A percentile compares a stretch with the other conserved stretches of the same genome.
Conservation (phyloP, 441 rosid genomes). For the Kokia cookei region DNA sequence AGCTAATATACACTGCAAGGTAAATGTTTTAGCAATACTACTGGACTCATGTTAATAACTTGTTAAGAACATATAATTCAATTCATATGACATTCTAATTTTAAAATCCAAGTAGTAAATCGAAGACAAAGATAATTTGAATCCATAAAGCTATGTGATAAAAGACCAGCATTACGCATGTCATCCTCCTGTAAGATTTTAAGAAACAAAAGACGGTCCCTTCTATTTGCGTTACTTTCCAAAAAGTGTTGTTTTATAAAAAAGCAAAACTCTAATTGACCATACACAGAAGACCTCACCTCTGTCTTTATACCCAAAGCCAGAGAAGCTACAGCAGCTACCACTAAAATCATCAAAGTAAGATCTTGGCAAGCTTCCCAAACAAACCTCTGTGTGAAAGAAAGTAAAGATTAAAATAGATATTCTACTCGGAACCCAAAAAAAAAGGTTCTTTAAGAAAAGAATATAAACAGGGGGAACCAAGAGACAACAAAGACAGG, state of each 20-base stretch:
- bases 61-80: background rate
- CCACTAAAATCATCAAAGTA: constrained; percentile 82
- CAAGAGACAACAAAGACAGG: background rate
- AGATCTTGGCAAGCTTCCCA: constrained; percentile 99
- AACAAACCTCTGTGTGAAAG: constrained; percentile 62
- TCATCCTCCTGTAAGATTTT: background rate
- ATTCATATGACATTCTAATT: background rate
- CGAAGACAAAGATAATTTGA: background rate
- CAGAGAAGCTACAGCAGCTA: constrained; percentile 92
- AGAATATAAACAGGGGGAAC: background rate
- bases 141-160: background rate
- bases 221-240: background rate
- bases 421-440: background rate
- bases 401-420: background rate
- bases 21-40: background rate
- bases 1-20: background rate
- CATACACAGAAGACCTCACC: constrained; percentile 39
- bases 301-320: constrained; percentile 89
- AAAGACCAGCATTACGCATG: background rate
- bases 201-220: background rate
- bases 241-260: background rate
- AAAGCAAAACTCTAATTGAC: constrained; percentile 2
- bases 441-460: background rate
- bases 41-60: background rate
- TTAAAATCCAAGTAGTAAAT: background rate